These are phyloP conservation scores for Penicillium sp. DNA, from an alignment of 2,329 filamentous ascomycete species.

Conservation along the genomic window DNA sequence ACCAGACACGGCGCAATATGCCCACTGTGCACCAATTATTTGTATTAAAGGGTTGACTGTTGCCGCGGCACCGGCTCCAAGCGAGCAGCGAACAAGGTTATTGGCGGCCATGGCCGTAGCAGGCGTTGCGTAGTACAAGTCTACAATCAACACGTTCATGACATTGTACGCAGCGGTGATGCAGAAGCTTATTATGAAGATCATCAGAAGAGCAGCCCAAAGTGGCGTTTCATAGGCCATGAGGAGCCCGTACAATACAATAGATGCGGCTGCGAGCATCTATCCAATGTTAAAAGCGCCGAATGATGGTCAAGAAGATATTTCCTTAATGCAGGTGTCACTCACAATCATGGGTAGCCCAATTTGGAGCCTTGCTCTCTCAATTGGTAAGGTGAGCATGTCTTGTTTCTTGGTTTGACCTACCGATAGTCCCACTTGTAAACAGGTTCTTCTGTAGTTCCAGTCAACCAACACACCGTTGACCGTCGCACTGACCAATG, in stretches of 20 bases:
- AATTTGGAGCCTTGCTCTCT: slow-evolving; percentile 33
- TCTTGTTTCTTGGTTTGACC: slow-evolving; percentile 60
- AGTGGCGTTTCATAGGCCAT: slow-evolving; percentile 19
- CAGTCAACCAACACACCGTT: slow-evolving; percentile 53
- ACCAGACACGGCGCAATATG: slow-evolving; percentile 18
- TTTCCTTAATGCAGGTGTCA: background rate
- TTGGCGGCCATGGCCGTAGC: slow-evolving; percentile 35
- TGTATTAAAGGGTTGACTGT: slow-evolving; percentile 23
- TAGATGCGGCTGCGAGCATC: slow-evolving; percentile 12
- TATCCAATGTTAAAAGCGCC: background rate
- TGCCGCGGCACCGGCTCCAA: slow-evolving; percentile 32
- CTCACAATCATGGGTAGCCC: slow-evolving; percentile 27
- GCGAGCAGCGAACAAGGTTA: slow-evolving; percentile 34
- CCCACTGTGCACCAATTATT: slow-evolving; percentile 13
- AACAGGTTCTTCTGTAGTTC: slow-evolving; percentile 65
- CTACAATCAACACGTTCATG: slow-evolving; percentile 47
- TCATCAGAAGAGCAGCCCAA: slow-evolving; percentile 25
- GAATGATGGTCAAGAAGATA: background rate
- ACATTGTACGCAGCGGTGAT: slow-evolving; percentile 43
- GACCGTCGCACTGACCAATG: slow-evolving; percentile 22
- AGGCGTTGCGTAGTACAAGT: slow-evolving; percentile 36
- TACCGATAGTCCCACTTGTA: slow-evolving; percentile 54
- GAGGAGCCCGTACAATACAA: slow-evolving; percentile 12
- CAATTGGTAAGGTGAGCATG: slow-evolving; percentile 50
- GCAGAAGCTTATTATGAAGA: slow-evolving; percentile 38